Percentiles rank a stretch among this genome's conserved stretches.
Conservation (phyloP, 75 land plant genomes). For the Adiantum capillusveneris region DNA sequence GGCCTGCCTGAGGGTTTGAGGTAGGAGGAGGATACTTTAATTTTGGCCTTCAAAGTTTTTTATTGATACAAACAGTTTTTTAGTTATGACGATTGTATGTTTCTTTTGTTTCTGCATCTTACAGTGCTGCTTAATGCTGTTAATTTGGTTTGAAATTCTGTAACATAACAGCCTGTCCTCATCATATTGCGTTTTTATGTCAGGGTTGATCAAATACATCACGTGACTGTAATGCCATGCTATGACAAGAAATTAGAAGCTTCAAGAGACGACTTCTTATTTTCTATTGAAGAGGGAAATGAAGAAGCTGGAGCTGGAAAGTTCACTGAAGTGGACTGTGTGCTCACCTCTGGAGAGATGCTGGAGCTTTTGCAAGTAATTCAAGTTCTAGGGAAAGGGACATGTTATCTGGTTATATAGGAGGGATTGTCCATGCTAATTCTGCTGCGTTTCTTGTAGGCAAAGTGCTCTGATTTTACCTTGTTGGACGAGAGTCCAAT, state of each 20-base stretch:
- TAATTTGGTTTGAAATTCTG: no score
- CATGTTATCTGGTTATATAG: neutral
- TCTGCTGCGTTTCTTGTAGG: slow-evolving; percentile 1
- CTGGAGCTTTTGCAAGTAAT: slow-evolving; percentile 79
- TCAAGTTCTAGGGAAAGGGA: no score
- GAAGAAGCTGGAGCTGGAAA: slow-evolving; percentile 13
- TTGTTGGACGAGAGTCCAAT: slow-evolving; percentile 9
- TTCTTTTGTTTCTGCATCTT: no score
- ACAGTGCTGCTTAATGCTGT: no score
- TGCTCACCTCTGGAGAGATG: slow-evolving; percentile 90
- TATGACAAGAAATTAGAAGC: slow-evolving; percentile 99
- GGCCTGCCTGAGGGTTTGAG: no score
- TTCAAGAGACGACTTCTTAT: slow-evolving; percentile 87
- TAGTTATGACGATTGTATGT: no score
- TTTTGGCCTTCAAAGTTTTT: no score
- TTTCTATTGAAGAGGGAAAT: slow-evolving; percentile 30
- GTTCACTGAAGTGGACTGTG: slow-evolving; percentile 89
- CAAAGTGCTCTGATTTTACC: slow-evolving; percentile 15
- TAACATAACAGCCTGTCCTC: no score
- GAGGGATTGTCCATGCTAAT: neutral
- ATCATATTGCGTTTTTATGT: neutral
- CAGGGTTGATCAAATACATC: slow-evolving; percentile 77
- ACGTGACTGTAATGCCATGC: slow-evolving; percentile 98
- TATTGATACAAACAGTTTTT: no score
- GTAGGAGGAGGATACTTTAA: no score